Percentiles rank a stretch among this genome's conserved stretches.
phyloP scores from a whole-genome alignment of 73 alveolate genomes.

The Symbiodinium pilosum region DNA sequence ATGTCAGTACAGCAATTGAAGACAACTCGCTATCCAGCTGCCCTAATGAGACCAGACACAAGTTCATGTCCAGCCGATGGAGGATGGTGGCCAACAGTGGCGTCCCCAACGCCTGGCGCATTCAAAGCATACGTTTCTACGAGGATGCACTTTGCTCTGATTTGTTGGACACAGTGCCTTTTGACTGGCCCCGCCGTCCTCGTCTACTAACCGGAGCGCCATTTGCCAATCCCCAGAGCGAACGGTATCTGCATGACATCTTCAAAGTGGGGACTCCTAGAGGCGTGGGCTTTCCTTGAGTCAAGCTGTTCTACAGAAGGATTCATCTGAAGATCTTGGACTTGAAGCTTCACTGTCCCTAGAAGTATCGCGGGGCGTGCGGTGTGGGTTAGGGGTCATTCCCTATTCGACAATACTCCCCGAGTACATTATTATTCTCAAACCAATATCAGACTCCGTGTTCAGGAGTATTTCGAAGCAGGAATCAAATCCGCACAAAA shows the following conservation, averaged over 20 bases:
- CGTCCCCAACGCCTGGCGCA: not conserved
- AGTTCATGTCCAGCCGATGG: conserved; percentile 3
- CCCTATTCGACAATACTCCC: too few relatives aligned
- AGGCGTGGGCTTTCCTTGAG: conserved; percentile 26
- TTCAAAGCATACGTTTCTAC: not conserved
- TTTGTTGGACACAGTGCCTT: not conserved
- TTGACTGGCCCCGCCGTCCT: conserved; percentile 18
- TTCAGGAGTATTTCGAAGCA: too few relatives aligned
- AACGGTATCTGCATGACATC: conserved; percentile 10
- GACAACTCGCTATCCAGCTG: not conserved
- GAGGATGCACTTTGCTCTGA: not conserved
- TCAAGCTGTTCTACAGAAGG: not conserved
- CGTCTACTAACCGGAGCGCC: conserved; percentile 10
- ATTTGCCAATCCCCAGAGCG: not conserved
- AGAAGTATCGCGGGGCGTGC: not conserved
- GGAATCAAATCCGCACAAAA: too few relatives aligned
- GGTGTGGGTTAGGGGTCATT: not conserved
- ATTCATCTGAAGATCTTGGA: not conserved
- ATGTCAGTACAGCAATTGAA: not conserved
- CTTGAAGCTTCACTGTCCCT: not conserved
- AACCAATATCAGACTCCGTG: too few relatives aligned
- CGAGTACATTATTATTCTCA: too few relatives aligned
- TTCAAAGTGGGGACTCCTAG: not conserved
- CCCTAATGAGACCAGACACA: not conserved
- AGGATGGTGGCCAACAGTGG: not conserved